phyloP scores from a whole-genome alignment of 768 basidiomycete species.

The Galerina sulciceps region DNA sequence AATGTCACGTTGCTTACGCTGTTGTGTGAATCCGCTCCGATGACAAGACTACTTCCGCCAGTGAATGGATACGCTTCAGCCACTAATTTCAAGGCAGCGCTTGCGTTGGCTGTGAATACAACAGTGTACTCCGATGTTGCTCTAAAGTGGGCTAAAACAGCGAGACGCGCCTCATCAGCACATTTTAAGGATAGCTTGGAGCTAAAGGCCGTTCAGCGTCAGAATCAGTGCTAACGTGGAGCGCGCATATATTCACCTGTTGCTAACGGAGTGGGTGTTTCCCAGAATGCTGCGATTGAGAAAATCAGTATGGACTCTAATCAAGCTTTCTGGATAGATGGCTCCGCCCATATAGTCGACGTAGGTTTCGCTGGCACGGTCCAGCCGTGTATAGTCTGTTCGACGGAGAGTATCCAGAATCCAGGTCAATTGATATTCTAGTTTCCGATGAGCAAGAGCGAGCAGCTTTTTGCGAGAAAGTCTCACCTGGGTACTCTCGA shows the following conservation, averaged over 20 bases:
- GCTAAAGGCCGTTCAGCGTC: conserved; percentile 38
- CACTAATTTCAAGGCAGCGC: conserved; percentile 78
- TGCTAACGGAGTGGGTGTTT: conserved; percentile 85
- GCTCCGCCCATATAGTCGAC: conserved; percentile 89
- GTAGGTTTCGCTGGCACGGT: conserved; percentile 71
- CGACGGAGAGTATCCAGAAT: conserved; percentile 69
- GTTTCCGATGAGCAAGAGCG: background rate
- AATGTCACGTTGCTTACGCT: conserved; percentile 48
- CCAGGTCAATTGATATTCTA: conserved; percentile 70
- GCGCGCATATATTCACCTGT: conserved; percentile 60
- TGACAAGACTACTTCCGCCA: conserved; percentile 60
- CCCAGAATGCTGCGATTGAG: conserved; percentile 70
- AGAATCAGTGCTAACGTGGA: background rate
- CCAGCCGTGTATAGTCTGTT: conserved; percentile 64
- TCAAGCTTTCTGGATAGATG: conserved; percentile 78
- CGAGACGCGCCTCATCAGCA: conserved; percentile 69
- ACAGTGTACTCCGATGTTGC: conserved; percentile 81
- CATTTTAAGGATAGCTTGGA: conserved; percentile 71
- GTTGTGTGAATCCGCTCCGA: conserved; percentile 82
- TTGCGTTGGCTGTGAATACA: conserved; percentile 82
- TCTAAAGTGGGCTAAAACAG: conserved; percentile 77
- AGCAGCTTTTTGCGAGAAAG: background rate
- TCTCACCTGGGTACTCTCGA: conserved; percentile 39
- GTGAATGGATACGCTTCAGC: conserved; percentile 81
- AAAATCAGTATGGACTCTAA: conserved; percentile 72